These are phyloP conservation scores for Globisporangium okanoganense DNA, from an alignment of 352 stramenopile genomes.

Conservation along the genomic window DNA sequence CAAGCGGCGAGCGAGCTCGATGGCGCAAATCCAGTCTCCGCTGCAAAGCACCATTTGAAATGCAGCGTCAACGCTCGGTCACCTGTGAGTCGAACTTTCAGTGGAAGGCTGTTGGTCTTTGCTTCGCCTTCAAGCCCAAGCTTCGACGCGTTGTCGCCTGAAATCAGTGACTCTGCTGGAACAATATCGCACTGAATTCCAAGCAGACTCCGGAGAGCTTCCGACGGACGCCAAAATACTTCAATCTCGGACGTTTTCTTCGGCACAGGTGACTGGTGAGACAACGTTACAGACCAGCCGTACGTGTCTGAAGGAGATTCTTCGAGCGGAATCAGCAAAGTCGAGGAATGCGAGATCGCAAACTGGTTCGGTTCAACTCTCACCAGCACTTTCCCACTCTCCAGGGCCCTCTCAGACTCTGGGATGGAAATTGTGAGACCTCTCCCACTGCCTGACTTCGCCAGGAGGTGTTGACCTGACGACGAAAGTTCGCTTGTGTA, in stretches of 20 bases:
- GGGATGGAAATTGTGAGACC: conserved; percentile 15
- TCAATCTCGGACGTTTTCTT: conserved; percentile 32
- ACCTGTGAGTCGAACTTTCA: conserved; percentile 33
- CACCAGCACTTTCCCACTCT: conserved; percentile 15
- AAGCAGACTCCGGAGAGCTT: conserved; percentile 50
- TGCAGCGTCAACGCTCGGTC: conserved; percentile 36
- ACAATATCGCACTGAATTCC: conserved; percentile 39
- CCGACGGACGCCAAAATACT: conserved; percentile 48
- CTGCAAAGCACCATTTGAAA: conserved; percentile 66
- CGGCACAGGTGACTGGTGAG: conserved; percentile 25
- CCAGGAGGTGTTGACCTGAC: conserved; percentile 1
- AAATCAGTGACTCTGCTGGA: conserved; percentile 27
- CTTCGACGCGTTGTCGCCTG: conserved; percentile 13
- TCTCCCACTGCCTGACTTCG: conserved; percentile 3
- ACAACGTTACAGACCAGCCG: conserved; percentile 52
- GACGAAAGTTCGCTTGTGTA: background rate
- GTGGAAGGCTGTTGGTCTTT: conserved; percentile 23
- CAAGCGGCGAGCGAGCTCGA: conserved; percentile 67
- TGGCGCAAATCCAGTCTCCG: conserved; percentile 53
- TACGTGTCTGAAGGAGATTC: conserved; percentile 57
- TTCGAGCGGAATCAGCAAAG: conserved; percentile 67
- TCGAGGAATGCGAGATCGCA: conserved; percentile 39
- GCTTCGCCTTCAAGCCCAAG: background rate
- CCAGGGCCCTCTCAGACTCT: conserved; percentile 10
- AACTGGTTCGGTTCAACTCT: conserved; percentile 36